Conservation (phyloP, 2,329 filamentous ascomycete genomes). For the Neurospora sp. region DNA sequence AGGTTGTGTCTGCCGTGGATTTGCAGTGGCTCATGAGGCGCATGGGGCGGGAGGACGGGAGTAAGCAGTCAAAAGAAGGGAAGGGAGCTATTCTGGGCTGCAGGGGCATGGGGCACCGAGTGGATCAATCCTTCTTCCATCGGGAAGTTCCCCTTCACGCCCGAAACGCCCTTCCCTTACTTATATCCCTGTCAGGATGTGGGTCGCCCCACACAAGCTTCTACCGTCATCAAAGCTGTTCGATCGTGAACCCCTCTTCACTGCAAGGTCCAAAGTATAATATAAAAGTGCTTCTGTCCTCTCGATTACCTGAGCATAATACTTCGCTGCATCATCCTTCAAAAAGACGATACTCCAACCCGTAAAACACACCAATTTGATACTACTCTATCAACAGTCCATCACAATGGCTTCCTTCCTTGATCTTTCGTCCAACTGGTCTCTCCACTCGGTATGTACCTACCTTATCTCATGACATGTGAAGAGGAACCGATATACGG, state of each 20-base stretch:
- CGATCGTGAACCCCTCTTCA: background rate
- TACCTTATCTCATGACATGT: background rate
- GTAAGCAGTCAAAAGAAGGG: background rate
- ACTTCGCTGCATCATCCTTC: background rate
- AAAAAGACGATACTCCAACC: background rate
- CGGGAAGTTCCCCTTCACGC: background rate
- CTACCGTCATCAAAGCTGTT: background rate
- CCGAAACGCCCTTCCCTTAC: background rate
- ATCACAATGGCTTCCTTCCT: conserved; percentile 16
- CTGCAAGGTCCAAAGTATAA: background rate
- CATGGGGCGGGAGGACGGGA: background rate
- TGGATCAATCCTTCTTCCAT: background rate
- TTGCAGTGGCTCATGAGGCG: background rate
- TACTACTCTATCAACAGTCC: background rate
- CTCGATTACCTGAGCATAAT: background rate
- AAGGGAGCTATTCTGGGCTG: background rate
- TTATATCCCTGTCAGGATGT: background rate
- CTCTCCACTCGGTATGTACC: conserved; percentile 18
- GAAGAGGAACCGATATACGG: background rate
- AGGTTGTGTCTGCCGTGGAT: background rate
- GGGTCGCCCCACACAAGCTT: background rate
- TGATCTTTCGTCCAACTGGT: conserved; percentile 17
- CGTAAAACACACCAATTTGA: background rate
- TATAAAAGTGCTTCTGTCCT: background rate
- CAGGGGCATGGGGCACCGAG: background rate